phyloP scores from a whole-genome alignment of 2,329 filamentous ascomycete genomes.

The Aspergillus brasiliensis region DNA sequence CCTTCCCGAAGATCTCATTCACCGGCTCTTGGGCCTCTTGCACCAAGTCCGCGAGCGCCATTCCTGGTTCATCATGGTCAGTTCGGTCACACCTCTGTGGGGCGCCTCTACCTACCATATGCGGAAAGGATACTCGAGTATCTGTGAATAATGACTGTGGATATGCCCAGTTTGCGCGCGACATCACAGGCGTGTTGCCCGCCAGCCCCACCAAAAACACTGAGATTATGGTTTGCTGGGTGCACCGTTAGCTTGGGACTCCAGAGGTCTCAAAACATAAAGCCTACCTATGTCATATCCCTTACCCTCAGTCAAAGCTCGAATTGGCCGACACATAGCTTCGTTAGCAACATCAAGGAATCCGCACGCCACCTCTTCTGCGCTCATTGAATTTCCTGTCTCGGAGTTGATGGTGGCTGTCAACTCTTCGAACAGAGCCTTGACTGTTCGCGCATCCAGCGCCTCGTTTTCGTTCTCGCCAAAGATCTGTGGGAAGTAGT shows the following conservation, averaged over 20 bases:
- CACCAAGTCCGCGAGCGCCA: constrained; percentile 46
- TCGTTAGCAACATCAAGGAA: constrained; percentile 91
- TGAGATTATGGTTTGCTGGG: constrained; percentile 26
- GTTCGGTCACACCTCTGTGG: too few species aligned
- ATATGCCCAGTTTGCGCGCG: constrained; percentile 45
- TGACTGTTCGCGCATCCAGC: constrained; percentile 71
- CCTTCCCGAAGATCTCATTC: constrained; percentile 23
- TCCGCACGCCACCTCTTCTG: constrained; percentile 83
- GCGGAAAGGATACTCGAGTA: constrained; percentile 48
- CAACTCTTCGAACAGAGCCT: constrained; percentile 71
- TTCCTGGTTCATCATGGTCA: constrained; percentile 30
- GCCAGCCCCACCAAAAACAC: constrained; percentile 37
- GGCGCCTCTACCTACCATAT: constrained; percentile 25
- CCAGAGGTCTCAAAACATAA: too few species aligned
- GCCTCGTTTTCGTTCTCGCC: constrained; percentile 38
- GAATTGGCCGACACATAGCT: constrained; percentile 66
- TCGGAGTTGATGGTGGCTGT: constrained; percentile 72
- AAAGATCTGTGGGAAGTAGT: constrained; percentile 75
- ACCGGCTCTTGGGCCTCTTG: constrained; percentile 41
- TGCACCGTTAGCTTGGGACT: constrained; percentile 10
- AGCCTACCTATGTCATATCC: constrained; percentile 7
- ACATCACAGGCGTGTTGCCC: constrained; percentile 48
- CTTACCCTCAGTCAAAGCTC: constrained; percentile 4
- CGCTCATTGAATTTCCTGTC: constrained; percentile 60
- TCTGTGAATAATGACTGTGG: constrained; percentile 47